Base-by-base conservation (phyloP, 257 asterid species). In the Petunia secreta region DNA sequence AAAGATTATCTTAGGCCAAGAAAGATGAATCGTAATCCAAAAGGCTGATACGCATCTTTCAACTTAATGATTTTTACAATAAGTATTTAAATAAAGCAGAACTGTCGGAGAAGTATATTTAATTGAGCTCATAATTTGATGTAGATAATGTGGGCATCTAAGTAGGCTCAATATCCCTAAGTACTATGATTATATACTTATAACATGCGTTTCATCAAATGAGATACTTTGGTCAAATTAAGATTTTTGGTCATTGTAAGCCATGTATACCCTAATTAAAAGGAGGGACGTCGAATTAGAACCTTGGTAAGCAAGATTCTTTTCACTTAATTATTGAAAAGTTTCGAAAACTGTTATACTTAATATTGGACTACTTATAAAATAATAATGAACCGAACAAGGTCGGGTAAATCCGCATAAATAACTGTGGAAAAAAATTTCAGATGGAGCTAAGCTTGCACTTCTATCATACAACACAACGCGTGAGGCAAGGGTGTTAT, bases 1-100 rank as follows among this genome's bases (percentile, higher is more conserved):
- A 74, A 78, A 79, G 16, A 58, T 11, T 16, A 54, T 15, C 38
- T 43, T 16, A 71, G 93, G 77, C 94, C 86, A 90, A 73, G 87
- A 87, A 52, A 91, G 86, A 64, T 89, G 93, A 58, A 92, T 75
- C 90, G 65, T 71, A 84, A 88, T 89, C 97, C 83, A 80, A 71
- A 25, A 79, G 41, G 63, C 80, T 75, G 91, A 89, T 87, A 80
- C 88, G 89, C 81, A 85, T 83, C 90, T 90, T 48, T 79, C 57
- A 79, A 53, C 50, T 57, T 66, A 25, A 43, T 50, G 48, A 74
- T 60, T 41, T 14, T 40, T n/a, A 64, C 25, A 36, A 37, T 13
- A 6, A 13, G 62, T 7, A 75, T 57, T 16, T 54, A 53, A 38
- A 36, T 14, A 25, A 69, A 57, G 10, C 37, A n/a, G 71, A n/a